phyloP scores from a whole-genome alignment of 2,329 filamentous ascomycete genomes.

The Calonectria crousiana region DNA sequence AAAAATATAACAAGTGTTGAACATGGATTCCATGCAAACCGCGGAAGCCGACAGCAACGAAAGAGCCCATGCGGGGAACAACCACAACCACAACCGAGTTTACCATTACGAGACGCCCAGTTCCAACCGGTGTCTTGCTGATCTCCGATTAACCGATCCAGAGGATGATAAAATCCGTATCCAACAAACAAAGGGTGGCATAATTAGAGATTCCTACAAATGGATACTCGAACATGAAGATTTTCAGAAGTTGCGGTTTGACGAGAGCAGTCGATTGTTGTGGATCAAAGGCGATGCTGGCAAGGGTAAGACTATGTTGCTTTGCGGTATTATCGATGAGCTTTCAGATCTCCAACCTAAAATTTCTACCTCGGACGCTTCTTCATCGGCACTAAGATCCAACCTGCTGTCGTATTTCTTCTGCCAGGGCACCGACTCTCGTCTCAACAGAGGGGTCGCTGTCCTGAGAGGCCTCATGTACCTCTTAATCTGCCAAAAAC shows the following conservation, averaged over 20 bases:
- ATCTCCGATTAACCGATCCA: slow-evolving; percentile 4
- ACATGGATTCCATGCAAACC: neutral
- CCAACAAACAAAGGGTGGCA: slow-evolving; percentile 31
- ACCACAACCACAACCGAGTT: neutral
- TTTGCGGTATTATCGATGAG: slow-evolving; percentile 44
- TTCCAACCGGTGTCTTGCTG: neutral
- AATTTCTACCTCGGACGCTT: neutral
- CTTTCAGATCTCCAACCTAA: neutral
- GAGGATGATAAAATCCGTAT: neutral
- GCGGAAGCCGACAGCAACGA: neutral
- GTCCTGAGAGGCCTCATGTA: slow-evolving; percentile 8
- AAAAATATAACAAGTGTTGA: neutral
- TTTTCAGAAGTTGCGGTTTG: slow-evolving; percentile 46
- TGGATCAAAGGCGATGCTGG: slow-evolving; percentile 52
- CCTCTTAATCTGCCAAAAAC: neutral
- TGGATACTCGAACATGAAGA: slow-evolving; percentile 49
- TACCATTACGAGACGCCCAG: neutral
- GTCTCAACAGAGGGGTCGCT: neutral
- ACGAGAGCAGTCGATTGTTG: slow-evolving; percentile 36
- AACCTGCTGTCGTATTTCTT: neutral
- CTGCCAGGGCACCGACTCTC: slow-evolving; percentile 6
- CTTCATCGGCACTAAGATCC: neutral
- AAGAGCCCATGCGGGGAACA: neutral
- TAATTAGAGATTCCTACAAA: slow-evolving; percentile 38
- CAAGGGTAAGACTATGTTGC: slow-evolving; percentile 53